phyloP scores from a whole-genome alignment of 805 yeast species.

The Myxozyma neglecta region DNA sequence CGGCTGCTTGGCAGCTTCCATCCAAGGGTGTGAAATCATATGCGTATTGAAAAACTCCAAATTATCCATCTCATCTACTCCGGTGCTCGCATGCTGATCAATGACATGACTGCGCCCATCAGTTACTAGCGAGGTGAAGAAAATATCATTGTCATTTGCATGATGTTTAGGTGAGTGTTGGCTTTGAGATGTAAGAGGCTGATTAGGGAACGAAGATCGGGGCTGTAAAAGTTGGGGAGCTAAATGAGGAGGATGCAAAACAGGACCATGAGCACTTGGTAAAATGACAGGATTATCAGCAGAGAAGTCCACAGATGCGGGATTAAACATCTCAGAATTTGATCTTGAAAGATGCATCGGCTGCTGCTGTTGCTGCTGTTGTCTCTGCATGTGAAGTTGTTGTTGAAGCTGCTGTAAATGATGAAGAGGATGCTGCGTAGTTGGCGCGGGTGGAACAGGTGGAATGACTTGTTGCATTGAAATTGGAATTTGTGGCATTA shows the following conservation, averaged over 20 bases:
- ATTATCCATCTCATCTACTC: constrained; percentile 22
- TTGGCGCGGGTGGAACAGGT: constrained; percentile 17
- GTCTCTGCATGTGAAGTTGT: constrained; percentile 17
- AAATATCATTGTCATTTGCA: constrained; percentile 14
- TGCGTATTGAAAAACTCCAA: constrained; percentile 28
- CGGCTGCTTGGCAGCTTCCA: constrained; percentile 13
- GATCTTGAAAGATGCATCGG: not conserved
- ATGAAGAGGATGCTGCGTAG: constrained; percentile 20
- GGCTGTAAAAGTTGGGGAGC: constrained; percentile 9
- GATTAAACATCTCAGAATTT: not conserved
- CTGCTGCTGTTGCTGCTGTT: constrained; percentile 15
- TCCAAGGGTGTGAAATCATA: constrained; percentile 29
- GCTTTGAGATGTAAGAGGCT: not conserved
- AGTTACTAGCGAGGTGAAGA: constrained; percentile 26
- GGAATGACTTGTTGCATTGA: constrained; percentile 24
- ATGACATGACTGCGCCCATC: constrained; percentile 29
- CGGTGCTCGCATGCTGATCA: constrained; percentile 24
- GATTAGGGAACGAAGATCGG: not conserved
- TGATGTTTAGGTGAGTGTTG: not conserved
- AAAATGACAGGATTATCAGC: constrained; percentile 8
- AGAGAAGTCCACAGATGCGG: constrained; percentile 4
- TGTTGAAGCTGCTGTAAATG: constrained; percentile 23
- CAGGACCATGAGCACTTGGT: constrained; percentile 22
- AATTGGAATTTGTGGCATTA: constrained; percentile 12
- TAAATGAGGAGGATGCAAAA: constrained; percentile 14